phyloP scores from a whole-genome alignment of 2,329 filamentous ascomycete genomes.

The Claviceps citrina region DNA sequence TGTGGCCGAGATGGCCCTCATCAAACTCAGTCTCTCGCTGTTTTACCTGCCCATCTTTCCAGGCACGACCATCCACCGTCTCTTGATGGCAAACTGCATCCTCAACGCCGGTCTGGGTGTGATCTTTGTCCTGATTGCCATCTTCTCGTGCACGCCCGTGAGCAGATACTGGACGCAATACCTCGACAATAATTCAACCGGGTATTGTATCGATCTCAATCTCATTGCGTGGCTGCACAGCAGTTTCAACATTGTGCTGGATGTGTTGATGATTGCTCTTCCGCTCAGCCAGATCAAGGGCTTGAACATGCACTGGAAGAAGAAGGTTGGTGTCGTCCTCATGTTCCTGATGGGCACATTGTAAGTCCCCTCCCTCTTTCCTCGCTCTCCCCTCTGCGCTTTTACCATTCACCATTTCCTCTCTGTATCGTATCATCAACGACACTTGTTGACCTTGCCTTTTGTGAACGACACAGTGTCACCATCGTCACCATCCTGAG shows the following conservation, averaged over 20 bases:
- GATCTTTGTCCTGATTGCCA: conserved; percentile 17
- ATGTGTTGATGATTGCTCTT: conserved; percentile 6
- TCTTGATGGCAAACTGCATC: conserved; percentile 18
- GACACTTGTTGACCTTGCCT: neutral
- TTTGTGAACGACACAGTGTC: neutral
- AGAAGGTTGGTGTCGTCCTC: conserved; percentile 4
- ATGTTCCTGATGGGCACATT: conserved; percentile 7
- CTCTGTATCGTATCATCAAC: no score
- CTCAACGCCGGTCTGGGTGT: conserved; percentile 18
- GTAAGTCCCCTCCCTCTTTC: neutral
- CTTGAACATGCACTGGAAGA: conserved; percentile 4
- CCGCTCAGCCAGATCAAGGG: conserved; percentile 5
- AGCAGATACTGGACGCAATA: conserved; percentile 26
- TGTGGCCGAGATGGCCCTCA: conserved; percentile 15
- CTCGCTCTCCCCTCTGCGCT: neutral
- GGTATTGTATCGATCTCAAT: conserved; percentile 5
- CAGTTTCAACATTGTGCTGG: conserved; percentile 1
- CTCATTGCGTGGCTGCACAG: conserved; percentile 4
- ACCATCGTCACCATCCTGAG: conserved; percentile 4
- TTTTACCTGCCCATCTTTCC: conserved; percentile 30
- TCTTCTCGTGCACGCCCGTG: conserved; percentile 26
- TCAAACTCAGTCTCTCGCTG: conserved; percentile 26
- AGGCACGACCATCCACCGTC: conserved; percentile 11
- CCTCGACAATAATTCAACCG: conserved; percentile 15
- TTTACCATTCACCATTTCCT: no score